Evolutionary conservation across 306 rosid species (phyloP), one percentile per base, ranked within the genome.

Genomic region (Senna tora): DNA sequence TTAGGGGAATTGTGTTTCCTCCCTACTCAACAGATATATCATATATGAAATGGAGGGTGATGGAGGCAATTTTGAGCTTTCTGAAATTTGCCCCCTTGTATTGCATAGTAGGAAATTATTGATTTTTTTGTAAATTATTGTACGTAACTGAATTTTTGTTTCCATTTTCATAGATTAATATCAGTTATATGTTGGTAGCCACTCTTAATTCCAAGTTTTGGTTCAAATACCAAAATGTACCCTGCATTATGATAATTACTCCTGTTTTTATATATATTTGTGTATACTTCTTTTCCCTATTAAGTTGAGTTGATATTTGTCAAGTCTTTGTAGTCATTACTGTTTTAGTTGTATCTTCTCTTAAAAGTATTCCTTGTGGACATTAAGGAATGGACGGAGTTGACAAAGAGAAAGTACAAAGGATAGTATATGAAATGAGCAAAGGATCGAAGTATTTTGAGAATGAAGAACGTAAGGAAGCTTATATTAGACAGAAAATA

Each of bases 391-490:
- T 94, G 97, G 95, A 89, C 36, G 98, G 96, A 61, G 96, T 94
- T 34, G 96, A 94, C 84, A 94, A 89, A 75, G 98, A 89, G 65
- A 94, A 84, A 84, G 97, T 94, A 2, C 96, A 94, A 73, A 86
- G 86, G 80, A 10, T 86, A 16, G 97, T 91, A 15, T 94, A 94
- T 58, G 95, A 91, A 67, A 87, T 94, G 98, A 94, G 98, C 72
- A 91, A 86, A 89, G 98, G 98, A 43, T 94, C 98, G 4, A 88
- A 89, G 84, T 94, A 84, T 79, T 91, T 91, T 20, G 82, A 87
- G 85, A 89, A 87, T 34, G 97, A 94, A 85, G 95, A 89, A 51
- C 88, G 97, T n/a, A 94, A 89, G 66, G 95, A 91, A 78, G 88
- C 86, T 65, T 83, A 79, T 66, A 91, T 87, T 6, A 79, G 38